These are phyloP conservation scores for Suillus americanus DNA, from an alignment of 768 basidiomycete species.

Conservation along the genomic window DNA sequence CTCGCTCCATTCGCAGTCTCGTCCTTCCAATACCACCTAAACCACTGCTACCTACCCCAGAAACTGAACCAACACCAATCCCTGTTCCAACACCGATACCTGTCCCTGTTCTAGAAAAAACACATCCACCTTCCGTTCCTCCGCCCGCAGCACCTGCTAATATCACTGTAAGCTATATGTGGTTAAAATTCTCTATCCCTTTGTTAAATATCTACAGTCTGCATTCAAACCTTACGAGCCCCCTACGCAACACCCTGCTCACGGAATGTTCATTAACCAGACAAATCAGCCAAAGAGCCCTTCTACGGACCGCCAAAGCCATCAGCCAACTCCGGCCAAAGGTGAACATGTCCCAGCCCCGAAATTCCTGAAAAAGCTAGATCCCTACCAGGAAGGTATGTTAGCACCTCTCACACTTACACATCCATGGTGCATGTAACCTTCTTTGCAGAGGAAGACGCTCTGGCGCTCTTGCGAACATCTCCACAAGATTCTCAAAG, in stretches of 20 bases:
- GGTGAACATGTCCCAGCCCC: neutral
- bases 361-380: slow-evolving; percentile 27
- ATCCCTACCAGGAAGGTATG: slow-evolving; percentile 30
- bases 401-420: neutral
- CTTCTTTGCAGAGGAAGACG: slow-evolving; percentile 23
- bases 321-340: neutral
- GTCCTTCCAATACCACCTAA: slow-evolving; percentile 21
- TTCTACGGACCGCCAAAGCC: neutral
- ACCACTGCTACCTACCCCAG: neutral
- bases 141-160: neutral
- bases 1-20: slow-evolving; percentile 17
- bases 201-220: slow-evolving; percentile 11
- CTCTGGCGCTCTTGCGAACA: slow-evolving; percentile 15
- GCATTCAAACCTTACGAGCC: slow-evolving; percentile 27
- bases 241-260: slow-evolving; percentile 22
- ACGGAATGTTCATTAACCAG: slow-evolving; percentile 9
- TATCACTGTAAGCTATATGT: neutral
- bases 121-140: neutral
- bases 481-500: slow-evolving; percentile 6
- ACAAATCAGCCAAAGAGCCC: neutral
- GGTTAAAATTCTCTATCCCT: neutral
- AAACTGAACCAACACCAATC: neutral
- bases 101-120: neutral
- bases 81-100: neutral
- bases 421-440: neutral